Evolutionary conservation across 352 stramenopile species (phyloP).

Genomic region (Globisporangium lucens): DNA sequence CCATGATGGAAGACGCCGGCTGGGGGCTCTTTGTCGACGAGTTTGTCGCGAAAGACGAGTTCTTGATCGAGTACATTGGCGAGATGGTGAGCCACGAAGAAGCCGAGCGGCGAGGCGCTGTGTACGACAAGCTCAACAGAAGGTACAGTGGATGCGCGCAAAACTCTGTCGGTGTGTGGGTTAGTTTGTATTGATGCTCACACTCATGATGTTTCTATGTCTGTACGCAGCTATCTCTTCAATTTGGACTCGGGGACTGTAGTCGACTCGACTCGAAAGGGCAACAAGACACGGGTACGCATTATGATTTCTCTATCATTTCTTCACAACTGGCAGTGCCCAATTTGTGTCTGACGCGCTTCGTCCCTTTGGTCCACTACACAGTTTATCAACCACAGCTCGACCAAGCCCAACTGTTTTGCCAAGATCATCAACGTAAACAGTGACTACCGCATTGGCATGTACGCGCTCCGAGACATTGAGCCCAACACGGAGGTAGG

Average conservation of each 20-base stretch:
- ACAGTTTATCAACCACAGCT: slow-evolving; percentile 89
- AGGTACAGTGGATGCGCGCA: slow-evolving; percentile 25
- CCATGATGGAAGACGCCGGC: slow-evolving; percentile 71
- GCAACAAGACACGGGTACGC: slow-evolving; percentile 91
- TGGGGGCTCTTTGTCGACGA: slow-evolving; percentile 92
- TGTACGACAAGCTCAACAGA: slow-evolving; percentile 88
- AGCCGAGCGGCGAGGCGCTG: slow-evolving; percentile 80
- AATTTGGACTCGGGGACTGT: slow-evolving; percentile 91
- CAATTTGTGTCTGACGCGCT: background rate
- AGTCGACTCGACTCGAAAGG: slow-evolving; percentile 92
- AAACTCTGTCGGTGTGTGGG: background rate
- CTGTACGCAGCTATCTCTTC: slow-evolving; percentile 87
- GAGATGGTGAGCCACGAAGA: slow-evolving; percentile 92
- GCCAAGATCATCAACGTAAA: slow-evolving; percentile 90
- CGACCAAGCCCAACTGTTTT: slow-evolving; percentile 81
- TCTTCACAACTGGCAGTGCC: background rate
- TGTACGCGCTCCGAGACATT: slow-evolving; percentile 92
- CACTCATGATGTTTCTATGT: background rate
- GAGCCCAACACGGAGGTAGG: slow-evolving; percentile 77
- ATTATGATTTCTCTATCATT: background rate
- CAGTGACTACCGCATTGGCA: slow-evolving; percentile 90
- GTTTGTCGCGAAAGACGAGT: slow-evolving; percentile 89
- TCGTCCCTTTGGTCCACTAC: background rate
- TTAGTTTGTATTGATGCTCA: background rate
- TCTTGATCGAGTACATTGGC: slow-evolving; percentile 94